A percentile compares a stretch with the other conserved stretches of the same genome.
Conservation (phyloP, 495 filamentous ascomycete genomes). For the Penicilliopsis zonata region DNA sequence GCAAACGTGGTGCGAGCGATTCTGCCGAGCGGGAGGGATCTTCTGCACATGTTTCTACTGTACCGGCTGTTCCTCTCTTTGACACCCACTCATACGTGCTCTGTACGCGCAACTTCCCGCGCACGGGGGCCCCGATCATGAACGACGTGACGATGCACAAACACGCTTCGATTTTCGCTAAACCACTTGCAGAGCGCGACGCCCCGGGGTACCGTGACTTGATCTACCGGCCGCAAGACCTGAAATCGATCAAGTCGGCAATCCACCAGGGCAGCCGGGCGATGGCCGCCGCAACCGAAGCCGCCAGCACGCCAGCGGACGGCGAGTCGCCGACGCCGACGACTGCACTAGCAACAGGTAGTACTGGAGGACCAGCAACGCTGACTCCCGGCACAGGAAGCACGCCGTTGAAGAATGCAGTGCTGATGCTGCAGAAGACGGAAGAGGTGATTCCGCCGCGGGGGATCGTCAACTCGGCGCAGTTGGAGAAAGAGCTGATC, state of each 20-base stretch:
- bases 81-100: conserved; percentile 46
- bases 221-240: conserved; percentile 75
- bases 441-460: conserved; percentile 73
- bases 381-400: too few relatives aligned
- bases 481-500: conserved; percentile 90
- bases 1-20: conserved; percentile 30
- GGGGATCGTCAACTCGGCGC: conserved; percentile 85
- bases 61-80: conserved; percentile 14
- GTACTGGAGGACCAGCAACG: too few relatives aligned
- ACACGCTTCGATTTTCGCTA: conserved; percentile 76
- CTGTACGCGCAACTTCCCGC: conserved; percentile 65
- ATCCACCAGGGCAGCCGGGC: conserved; percentile 68
- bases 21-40: conserved; percentile 18
- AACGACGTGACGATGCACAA: conserved; percentile 79
- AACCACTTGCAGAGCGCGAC: conserved; percentile 69
- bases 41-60: too few relatives aligned
- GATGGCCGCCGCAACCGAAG: conserved; percentile 48
- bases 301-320: conserved; percentile 34
- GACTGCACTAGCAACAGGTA: too few relatives aligned
- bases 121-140: conserved; percentile 66
- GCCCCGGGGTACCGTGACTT: conserved; percentile 83
- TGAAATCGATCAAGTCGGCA: conserved; percentile 74
- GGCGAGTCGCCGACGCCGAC: conserved; percentile 29
- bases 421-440: conserved; percentile 48
- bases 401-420: conserved; percentile 25